A percentile compares a stretch with the other conserved stretches of the same genome.
Evolutionary conservation across 768 basidiomycete species (phyloP).

Genomic region (Agaricus sinodeliciosus): DNA sequence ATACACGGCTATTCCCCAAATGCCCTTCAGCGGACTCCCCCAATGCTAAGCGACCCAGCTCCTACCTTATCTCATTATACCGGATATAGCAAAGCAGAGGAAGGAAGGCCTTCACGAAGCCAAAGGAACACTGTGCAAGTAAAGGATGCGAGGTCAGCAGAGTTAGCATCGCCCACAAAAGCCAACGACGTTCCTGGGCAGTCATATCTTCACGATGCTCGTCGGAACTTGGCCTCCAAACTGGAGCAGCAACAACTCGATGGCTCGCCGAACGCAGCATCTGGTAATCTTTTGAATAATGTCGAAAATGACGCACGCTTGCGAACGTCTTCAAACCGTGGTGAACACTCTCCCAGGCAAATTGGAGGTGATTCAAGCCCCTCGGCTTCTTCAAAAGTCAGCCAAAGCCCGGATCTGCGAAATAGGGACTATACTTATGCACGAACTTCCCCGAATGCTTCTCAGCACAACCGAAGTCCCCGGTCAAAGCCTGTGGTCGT

Average conservation of each 20-base stretch:
- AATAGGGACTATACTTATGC: neutral
- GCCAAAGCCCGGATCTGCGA: neutral
- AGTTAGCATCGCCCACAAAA: neutral
- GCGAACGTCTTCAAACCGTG: slow-evolving; percentile 2
- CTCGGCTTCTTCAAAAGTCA: neutral
- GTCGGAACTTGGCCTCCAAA: slow-evolving; percentile 1
- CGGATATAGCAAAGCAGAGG: neutral
- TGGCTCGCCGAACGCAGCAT: neutral
- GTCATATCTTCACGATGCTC: slow-evolving; percentile 5
- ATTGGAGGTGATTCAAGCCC: slow-evolving; percentile 1
- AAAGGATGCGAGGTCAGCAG: slow-evolving; percentile 6
- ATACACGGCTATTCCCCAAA: neutral
- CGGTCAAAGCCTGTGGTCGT: neutral
- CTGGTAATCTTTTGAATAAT: no score
- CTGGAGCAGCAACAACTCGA: neutral
- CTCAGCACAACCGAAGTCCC: slow-evolving; percentile 6
- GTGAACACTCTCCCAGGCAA: slow-evolving; percentile 1
- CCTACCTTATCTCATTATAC: slow-evolving; percentile 7
- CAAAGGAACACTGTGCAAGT: neutral
- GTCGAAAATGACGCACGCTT: neutral
- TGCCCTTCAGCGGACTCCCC: neutral
- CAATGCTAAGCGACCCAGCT: neutral
- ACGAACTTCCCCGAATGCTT: slow-evolving; percentile 1
- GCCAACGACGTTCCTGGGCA: slow-evolving; percentile 3
- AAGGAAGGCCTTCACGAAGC: neutral